Percentiles rank a stretch among this genome's conserved stretches.
Conservation (phyloP, 1,284 basidiomycete species). For the Chondrostereum purpureum region DNA sequence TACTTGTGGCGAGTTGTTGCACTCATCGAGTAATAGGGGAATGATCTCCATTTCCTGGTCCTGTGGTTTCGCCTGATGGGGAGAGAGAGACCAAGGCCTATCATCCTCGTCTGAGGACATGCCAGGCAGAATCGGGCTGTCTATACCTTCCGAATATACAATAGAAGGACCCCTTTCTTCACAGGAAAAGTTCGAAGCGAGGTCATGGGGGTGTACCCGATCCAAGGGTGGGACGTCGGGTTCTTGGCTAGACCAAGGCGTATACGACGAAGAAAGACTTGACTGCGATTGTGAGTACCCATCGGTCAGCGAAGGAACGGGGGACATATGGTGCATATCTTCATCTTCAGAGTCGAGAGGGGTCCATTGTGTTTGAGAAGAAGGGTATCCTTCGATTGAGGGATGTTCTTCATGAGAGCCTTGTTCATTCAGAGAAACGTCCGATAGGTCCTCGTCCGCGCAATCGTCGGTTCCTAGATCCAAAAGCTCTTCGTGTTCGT, state of each 20-base stretch:
- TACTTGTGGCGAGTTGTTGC: too few species aligned
- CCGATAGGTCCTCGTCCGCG: neutral
- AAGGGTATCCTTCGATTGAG: too few species aligned
- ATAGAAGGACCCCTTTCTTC: neutral
- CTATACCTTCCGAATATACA: neutral
- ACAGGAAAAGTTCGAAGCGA: too few species aligned
- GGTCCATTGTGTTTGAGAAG: too few species aligned
- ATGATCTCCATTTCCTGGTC: too few species aligned
- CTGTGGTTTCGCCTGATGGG: too few species aligned
- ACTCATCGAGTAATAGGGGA: too few species aligned
- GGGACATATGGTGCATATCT: too few species aligned
- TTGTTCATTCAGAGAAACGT: conserved; percentile 1
- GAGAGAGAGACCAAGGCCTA: too few species aligned
- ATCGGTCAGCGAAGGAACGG: neutral
- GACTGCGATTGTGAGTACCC: neutral
- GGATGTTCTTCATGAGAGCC: too few species aligned
- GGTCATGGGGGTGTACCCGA: neutral
- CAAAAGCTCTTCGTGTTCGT: too few species aligned
- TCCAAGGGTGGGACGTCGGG: neutral
- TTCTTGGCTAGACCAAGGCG: neutral
- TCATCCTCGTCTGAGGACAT: neutral
- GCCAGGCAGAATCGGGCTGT: neutral
- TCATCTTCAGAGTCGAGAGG: conserved; percentile 3
- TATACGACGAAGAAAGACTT: neutral
- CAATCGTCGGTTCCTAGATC: conserved; percentile 7